These are phyloP conservation scores for Eutypa lata DNA, from an alignment of 2,329 filamentous ascomycete genomes.

Conservation along the genomic window DNA sequence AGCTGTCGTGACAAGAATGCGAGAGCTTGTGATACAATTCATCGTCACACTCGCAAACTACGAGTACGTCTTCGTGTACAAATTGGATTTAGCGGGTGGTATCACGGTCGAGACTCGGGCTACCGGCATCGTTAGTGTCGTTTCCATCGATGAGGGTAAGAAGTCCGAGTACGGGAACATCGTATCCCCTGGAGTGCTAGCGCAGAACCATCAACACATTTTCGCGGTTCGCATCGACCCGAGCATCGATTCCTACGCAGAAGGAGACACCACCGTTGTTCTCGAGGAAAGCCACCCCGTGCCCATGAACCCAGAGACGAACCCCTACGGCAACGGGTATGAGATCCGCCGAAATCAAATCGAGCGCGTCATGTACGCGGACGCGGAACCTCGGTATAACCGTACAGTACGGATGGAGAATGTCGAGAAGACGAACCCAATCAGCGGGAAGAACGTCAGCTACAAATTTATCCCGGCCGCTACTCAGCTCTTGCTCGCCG, in stretches of 20 bases:
- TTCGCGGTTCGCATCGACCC: slow-evolving; percentile 66
- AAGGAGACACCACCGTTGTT: slow-evolving; percentile 22
- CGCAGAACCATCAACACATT: slow-evolving; percentile 67
- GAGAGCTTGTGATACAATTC: slow-evolving; percentile 64
- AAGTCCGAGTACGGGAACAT: slow-evolving; percentile 57
- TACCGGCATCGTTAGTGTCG: slow-evolving; percentile 66
- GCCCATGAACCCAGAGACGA: slow-evolving; percentile 45
- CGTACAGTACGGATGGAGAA: slow-evolving; percentile 49
- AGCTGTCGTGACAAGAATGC: slow-evolving; percentile 58
- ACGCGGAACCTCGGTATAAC: slow-evolving; percentile 53
- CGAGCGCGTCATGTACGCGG: slow-evolving; percentile 42
- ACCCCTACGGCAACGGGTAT: slow-evolving; percentile 62
- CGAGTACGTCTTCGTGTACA: slow-evolving; percentile 65
- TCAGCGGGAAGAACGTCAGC: slow-evolving; percentile 47
- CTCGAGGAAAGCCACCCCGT: slow-evolving; percentile 29
- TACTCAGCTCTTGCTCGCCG: slow-evolving; percentile 46
- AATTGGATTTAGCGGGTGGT: slow-evolving; percentile 61
- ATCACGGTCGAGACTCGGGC: slow-evolving; percentile 61
- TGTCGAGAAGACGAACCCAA: slow-evolving; percentile 38
- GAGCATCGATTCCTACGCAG: slow-evolving; percentile 43
- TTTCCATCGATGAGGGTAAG: slow-evolving; percentile 55
- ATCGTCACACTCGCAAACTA: slow-evolving; percentile 70
- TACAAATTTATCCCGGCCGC: slow-evolving; percentile 46
- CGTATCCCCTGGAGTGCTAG: slow-evolving; percentile 60
- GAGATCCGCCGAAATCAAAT: slow-evolving; percentile 47